Conservation (phyloP, 306 rosid species). For the Datisca glomerata region DNA sequence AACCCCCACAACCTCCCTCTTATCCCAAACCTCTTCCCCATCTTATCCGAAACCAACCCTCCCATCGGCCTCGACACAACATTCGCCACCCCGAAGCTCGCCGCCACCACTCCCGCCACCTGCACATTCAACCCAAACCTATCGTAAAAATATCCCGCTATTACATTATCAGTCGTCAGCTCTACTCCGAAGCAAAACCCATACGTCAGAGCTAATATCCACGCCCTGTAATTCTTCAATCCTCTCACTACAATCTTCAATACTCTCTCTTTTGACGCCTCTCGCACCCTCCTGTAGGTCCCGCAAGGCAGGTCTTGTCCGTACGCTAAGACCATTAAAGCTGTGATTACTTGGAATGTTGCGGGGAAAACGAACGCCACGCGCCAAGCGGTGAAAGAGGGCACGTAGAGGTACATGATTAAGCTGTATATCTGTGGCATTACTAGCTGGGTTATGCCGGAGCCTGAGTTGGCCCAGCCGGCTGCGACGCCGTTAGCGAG, state of each 20-base stretch:
- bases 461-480: conserved; percentile 52
- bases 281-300: neutral
- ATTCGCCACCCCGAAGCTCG: conserved; percentile 49
- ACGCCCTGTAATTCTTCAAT: conserved; percentile 37
- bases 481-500: conserved; percentile 48
- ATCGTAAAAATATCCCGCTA: conserved; percentile 43
- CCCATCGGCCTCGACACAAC: conserved; percentile 41
- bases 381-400: conserved; percentile 42
- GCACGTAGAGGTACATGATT: conserved; percentile 14
- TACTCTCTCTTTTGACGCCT: neutral
- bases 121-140: conserved; percentile 32
- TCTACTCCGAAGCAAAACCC: conserved; percentile 42
- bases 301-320: conserved; percentile 37
- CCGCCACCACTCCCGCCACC: conserved; percentile 37
- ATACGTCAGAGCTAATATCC: conserved; percentile 33
- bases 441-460: conserved; percentile 41
- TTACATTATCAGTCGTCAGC: conserved; percentile 38
- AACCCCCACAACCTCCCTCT: conserved; percentile 50
- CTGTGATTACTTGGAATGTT: conserved; percentile 23
- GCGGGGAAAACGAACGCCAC: conserved; percentile 30
- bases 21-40: conserved; percentile 41
- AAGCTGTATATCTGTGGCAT: conserved; percentile 41
- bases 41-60: conserved; percentile 31
- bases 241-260: conserved; percentile 14
- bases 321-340: conserved; percentile 20